A percentile compares a stretch with the other conserved stretches of the same genome.
Evolutionary conservation across 352 stramenopile genomes (phyloP).

Genomic region (Globisporangium sylvaticum): DNA sequence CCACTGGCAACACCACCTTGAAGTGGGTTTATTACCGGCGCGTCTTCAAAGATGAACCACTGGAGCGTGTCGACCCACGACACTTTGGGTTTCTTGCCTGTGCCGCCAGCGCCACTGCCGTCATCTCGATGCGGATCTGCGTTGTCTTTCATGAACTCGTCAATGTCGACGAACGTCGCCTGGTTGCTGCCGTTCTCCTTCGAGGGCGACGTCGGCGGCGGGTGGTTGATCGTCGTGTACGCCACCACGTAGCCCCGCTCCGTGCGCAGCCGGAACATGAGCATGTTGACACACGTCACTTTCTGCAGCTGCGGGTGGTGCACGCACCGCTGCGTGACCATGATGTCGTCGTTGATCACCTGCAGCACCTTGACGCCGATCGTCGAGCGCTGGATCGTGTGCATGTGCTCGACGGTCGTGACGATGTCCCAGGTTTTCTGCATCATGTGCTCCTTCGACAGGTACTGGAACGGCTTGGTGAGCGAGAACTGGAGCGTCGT

Average conservation of each 20-base stretch:
- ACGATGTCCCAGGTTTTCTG: conserved; percentile 47
- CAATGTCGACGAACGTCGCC: conserved; percentile 18
- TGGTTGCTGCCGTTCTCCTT: neutral
- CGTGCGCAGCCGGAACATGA: conserved; percentile 42
- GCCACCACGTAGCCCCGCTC: conserved; percentile 41
- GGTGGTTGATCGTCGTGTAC: conserved; percentile 41
- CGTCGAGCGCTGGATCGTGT: conserved; percentile 48
- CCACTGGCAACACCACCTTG: neutral
- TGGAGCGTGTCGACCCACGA: conserved; percentile 42
- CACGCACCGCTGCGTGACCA: conserved; percentile 41
- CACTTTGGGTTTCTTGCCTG: conserved; percentile 29
- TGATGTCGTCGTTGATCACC: conserved; percentile 44
- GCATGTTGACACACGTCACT: conserved; percentile 48
- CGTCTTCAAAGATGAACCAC: conserved; percentile 32
- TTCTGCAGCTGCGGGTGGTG: conserved; percentile 45
- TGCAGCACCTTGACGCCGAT: conserved; percentile 44
- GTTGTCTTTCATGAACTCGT: conserved; percentile 30
- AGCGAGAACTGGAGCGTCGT: conserved; percentile 46
- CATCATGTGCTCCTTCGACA: conserved; percentile 35
- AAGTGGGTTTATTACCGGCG: neutral
- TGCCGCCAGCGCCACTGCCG: neutral
- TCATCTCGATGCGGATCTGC: conserved; percentile 18
- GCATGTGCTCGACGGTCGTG: conserved; percentile 46
- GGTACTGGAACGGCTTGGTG: conserved; percentile 26
- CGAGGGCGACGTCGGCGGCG: conserved; percentile 19